Evolutionary conservation across 495 filamentous ascomycete genomes (phyloP).

Genomic region (Penicillium ochrochloron): DNA sequence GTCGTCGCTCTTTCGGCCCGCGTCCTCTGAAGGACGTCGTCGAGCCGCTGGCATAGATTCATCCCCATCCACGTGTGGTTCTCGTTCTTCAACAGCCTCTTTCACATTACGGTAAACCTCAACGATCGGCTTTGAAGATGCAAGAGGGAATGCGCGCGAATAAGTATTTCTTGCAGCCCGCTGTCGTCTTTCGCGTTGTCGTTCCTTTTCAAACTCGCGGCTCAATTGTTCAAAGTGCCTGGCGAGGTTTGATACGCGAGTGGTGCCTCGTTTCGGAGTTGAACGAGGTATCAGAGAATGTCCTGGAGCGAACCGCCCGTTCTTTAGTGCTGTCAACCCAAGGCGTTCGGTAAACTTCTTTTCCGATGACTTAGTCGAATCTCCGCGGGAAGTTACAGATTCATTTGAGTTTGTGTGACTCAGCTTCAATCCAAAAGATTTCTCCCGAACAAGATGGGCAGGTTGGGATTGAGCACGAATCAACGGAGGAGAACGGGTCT

Average conservation of each 20-base stretch:
- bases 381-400: constrained; percentile 26
- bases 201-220: constrained; percentile 94
- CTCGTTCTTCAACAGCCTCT: constrained; percentile 86
- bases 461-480: constrained; percentile 76
- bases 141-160: constrained; percentile 82
- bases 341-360: constrained; percentile 75
- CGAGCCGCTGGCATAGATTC: constrained; percentile 38
- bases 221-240: constrained; percentile 97
- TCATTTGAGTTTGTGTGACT: constrained; percentile 21
- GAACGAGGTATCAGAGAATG: constrained; percentile 90
- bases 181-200: constrained; percentile 81
- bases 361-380: constrained; percentile 56
- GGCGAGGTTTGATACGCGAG: constrained; percentile 83
- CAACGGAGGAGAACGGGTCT: constrained; percentile 65
- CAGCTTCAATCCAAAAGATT: constrained; percentile 28
- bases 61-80: constrained; percentile 70
- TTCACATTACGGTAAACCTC: constrained; percentile 92
- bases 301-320: constrained; percentile 58
- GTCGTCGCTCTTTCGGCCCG: constrained; percentile 37
- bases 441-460: constrained; percentile 42
- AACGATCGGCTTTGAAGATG: constrained; percentile 93
- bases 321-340: constrained; percentile 62
- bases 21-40: constrained; percentile 33
- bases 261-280: constrained; percentile 66
- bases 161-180: constrained; percentile 79